phyloP scores from a whole-genome alignment of 1,284 basidiomycete species.

The Rhodofomes roseus region DNA sequence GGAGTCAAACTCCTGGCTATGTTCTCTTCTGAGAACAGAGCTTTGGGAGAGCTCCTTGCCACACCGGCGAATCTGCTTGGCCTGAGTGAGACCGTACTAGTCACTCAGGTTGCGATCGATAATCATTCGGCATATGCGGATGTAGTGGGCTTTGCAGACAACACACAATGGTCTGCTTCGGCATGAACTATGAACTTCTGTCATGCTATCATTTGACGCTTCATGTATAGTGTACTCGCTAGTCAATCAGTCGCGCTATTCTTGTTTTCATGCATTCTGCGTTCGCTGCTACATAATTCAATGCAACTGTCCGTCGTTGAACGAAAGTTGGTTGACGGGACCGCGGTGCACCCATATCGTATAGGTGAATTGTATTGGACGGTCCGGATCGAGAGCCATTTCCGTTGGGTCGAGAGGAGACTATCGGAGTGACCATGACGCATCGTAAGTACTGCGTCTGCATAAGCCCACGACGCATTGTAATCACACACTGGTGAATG shows the following conservation, averaged over 20 bases:
- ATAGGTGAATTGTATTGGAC: too few relatives aligned
- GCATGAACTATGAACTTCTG: background rate
- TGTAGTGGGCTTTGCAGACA: conserved; percentile 21
- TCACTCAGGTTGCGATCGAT: conserved; percentile 23
- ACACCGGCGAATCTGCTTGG: conserved; percentile 20
- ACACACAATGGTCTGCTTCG: conserved; percentile 19
- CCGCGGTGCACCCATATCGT: too few relatives aligned
- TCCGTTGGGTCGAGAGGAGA: too few relatives aligned
- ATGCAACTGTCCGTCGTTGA: too few relatives aligned
- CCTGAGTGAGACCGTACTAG: conserved; percentile 16
- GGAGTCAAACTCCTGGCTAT: conserved; percentile 22
- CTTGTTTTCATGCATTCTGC: background rate
- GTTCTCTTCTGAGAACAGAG: conserved; percentile 20
- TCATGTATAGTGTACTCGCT: background rate
- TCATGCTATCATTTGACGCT: background rate
- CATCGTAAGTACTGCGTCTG: too few relatives aligned
- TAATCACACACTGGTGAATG: too few relatives aligned
- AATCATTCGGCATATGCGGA: conserved; percentile 23
- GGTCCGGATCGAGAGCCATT: too few relatives aligned
- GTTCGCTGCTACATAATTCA: background rate
- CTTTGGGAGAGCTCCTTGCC: conserved; percentile 16
- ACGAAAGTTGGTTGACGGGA: too few relatives aligned
- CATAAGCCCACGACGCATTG: too few relatives aligned
- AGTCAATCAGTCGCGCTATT: background rate
- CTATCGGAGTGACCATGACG: too few relatives aligned